A percentile compares a stretch with the other conserved stretches of the same genome.
Evolutionary conservation across 75 land plant genomes (phyloP).

Genomic region (Cunninghamia lanceolata): DNA sequence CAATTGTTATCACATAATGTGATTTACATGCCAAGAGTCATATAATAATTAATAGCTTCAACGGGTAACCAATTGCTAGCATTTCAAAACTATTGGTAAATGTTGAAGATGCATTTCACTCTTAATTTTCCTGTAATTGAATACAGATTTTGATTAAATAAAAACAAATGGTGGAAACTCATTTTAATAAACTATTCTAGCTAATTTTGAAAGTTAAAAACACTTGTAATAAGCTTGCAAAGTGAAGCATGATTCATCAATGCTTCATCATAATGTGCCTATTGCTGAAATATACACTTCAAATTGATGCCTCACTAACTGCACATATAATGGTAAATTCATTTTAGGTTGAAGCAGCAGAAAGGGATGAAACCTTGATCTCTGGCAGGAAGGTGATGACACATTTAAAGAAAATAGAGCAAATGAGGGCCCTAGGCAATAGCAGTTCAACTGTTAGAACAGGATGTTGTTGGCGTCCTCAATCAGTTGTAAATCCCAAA

Average conservation of each 20-base stretch:
- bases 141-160: background rate
- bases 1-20: no score
- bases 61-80: no score
- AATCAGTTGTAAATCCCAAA: conserved; percentile 2
- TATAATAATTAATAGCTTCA: no score
- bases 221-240: background rate
- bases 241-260: no score
- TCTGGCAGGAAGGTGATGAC: background rate
- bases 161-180: background rate
- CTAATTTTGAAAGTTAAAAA: background rate
- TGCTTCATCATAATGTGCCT: background rate
- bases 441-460: background rate
- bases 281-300: background rate
- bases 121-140: background rate
- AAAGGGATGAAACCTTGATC: background rate
- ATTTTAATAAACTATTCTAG: no score
- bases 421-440: no score
- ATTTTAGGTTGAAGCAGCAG: background rate
- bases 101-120: background rate
- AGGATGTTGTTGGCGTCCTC: background rate
- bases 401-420: no score
- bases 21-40: no score
- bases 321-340: background rate
- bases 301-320: background rate
- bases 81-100: no score